Base-by-base conservation (phyloP, 108 stramenopile species). In the Cafeteria roenbergensis region DNA sequence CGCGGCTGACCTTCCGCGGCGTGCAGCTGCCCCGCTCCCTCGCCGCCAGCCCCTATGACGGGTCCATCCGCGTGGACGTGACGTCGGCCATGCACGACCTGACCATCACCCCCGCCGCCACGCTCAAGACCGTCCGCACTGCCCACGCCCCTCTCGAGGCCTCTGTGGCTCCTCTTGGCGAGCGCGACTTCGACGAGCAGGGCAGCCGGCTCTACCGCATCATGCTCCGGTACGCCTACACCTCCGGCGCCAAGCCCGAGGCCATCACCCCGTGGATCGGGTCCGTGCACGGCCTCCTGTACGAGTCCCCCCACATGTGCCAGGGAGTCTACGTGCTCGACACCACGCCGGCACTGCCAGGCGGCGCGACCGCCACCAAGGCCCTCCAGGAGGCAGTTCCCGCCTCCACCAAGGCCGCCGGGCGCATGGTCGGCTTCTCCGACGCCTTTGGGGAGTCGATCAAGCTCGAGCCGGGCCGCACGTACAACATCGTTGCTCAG, bases 1-100 rank as follows among this genome's bases (percentile, higher is more conserved):
- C 74, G 31, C 25, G 17, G 20, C 73, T 78, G 29, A 36, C 30
- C 32, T 78, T 76, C 63, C 70, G 75, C 21, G 75, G 75, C 26
- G 71, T 76, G 17, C 22, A 25, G 22, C 20, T 61, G 8, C 21
- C 9, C 20, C 20, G 59, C 22, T 9, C 22, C 2, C 17, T 2
- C 8, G 24, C 59, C 29, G 3, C 22, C 59, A 2, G 36, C 67
- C 12, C 71, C 73, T 14, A 71, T 55, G 1, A 60, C 71, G 30
- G 66, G 34, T 72, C 57, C 57, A 65, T 72, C 42, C 37, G 50
- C 26, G 66, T 75, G 33, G 25, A 34, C 28, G 65, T 73, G 27
- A 29, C 27, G 27, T 48, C 74, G 26, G 28, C 28, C 30, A 64
- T 62, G 51, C 69, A 75, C 61, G 71, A 73, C 33, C 36, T 77